Base-by-base conservation (phyloP, 106 monocot genomes). In the Acorus calamus region DNA sequence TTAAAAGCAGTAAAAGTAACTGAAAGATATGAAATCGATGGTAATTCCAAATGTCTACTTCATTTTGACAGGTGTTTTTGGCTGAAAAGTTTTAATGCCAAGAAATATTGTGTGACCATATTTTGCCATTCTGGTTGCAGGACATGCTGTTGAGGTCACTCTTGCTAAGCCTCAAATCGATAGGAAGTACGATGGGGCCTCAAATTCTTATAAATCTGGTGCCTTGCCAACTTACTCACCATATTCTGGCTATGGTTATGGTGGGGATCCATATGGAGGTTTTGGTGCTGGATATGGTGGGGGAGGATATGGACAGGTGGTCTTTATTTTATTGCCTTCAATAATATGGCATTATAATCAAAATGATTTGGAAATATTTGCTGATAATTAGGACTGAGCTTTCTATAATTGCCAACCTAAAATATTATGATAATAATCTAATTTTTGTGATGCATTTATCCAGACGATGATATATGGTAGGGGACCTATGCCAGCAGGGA, bases 401-500 rank as follows among this genome's bases (percentile, higher is more conserved):
- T 28, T 28, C 28, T 28, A 28, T 28, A 28, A 28, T 28, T 28
- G 28, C 28, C 28, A 28, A 28, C 28, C 28, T 28, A 28, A 28
- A 28, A 28, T 28, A 28, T 28, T 28, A 28, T 45, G 45, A 47
- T 47, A 8, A 47, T 46, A 2, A 8, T 44, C 44, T 44, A 3
- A 8, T 47, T 4, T 46, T 9, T 62, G n/a, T 50, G 2, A 14
- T 12, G 2, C 8, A 4, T 2, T 28, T 73, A 11, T 76, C 66
- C 82, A 98, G 96, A 91, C 96, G 9, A 73, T 98, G 79, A 92
- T 98, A 64, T 91, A 88, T 81, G 96, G 96, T 47, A 78, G 96
- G 73, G 96, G 96, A 56, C 91, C 96, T 3, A 88, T 78, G 83
- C 96, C 96, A 6, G 11, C 87, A 11, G 91, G 96, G 11, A 92